phyloP scores from a whole-genome alignment of 148 eudicot genomes.

The Tetragonia tetragonoides region DNA sequence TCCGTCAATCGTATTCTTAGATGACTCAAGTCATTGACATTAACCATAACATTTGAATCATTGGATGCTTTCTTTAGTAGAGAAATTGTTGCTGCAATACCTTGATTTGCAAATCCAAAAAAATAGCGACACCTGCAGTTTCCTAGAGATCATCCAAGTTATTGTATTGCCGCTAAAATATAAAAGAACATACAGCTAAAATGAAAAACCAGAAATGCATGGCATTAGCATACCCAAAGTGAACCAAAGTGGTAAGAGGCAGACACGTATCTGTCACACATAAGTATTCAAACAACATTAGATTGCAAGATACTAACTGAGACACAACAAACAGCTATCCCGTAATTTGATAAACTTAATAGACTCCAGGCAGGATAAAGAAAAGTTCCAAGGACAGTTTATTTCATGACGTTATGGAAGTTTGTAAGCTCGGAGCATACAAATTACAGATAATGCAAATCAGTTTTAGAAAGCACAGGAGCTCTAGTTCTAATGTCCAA shows the following conservation, averaged over 20 bases:
- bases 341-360: background rate
- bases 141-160: conserved; percentile 33
- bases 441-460: too few species aligned
- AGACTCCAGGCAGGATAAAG: background rate
- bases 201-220: background rate
- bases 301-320: background rate
- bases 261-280: conserved; percentile 56
- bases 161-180: background rate
- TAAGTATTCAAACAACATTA: conserved; percentile 9
- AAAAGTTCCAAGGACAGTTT: too few species aligned
- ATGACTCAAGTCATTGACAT: conserved; percentile 29
- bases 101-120: conserved; percentile 47
- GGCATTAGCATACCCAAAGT: conserved; percentile 65
- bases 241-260: conserved; percentile 78
- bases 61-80: conserved; percentile 25
- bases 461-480: too few species aligned
- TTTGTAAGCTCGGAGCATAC: background rate
- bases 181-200: background rate
- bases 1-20: conserved; percentile 63
- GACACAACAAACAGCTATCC: background rate
- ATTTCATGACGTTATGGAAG: background rate
- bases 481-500: too few species aligned
- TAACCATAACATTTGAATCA: conserved; percentile 19
- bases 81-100: conserved; percentile 34
- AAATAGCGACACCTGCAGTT: conserved; percentile 53